Base-by-base conservation (phyloP, 768 basidiomycete species). In the Boletus reticulatus region DNA sequence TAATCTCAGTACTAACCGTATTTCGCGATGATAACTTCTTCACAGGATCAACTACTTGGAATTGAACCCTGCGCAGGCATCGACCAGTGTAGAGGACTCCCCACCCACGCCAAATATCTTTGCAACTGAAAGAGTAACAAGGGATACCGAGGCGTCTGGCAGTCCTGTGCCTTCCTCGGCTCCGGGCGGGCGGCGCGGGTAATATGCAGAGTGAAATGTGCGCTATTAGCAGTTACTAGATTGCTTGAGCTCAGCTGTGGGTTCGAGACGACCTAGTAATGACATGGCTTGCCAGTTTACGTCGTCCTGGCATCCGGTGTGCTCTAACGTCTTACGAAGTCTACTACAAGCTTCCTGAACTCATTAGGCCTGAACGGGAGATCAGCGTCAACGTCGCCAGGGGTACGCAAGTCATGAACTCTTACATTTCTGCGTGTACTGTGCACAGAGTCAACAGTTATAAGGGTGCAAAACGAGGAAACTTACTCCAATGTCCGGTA, bases 401-500 rank as follows among this genome's bases (percentile, higher is more conserved):
- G 19, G 11, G 17, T 41, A 9, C 1, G 7, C 14, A 29, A 29
- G 36, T 22, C 10, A 13, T 68, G 34, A 13, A 12, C 7, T 24
- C 76, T 55, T 62, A 85, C 80, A 79, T 80, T 67, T 95, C 92
- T 16, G 90, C 88, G 59, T 95, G 93, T 19, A 95, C 89, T 92
- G 57, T 27, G 46, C 8, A 24, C 27, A 24, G 19, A 19, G 39
- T 69, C 12, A 70, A 48, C 1, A 47, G 5, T 1, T 6, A n/a
- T 53, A 19, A 45, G 38, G 20, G 16, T 29, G 34, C 12, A 47
- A 31, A 48, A 13, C 27, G 11, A 1, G 14, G 31, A 8, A 8
- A 71, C 84, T 58, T 67, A 91, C 90, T 88, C 94, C 94, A 98
- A 70, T 98, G 94, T 1, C 87, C 85, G 0, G 93, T 75, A 55